Percentiles rank a stretch among this genome's conserved stretches.
Conservation (phyloP, 352 stramenopile species). For the Halophytophthora polymorphica region DNA sequence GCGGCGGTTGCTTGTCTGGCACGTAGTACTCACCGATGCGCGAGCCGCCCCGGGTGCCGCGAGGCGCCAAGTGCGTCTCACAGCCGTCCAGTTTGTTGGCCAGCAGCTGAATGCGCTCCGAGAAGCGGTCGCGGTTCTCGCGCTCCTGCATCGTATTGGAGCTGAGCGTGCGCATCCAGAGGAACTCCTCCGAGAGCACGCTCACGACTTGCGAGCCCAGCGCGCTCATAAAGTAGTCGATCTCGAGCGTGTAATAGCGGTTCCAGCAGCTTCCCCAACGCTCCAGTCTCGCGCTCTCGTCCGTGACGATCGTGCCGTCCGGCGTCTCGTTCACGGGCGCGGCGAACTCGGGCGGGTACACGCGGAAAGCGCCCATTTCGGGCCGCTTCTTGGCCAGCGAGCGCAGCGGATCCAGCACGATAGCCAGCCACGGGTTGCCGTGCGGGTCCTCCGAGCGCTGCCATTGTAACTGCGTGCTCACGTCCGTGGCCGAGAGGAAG, state of each 20-base stretch:
- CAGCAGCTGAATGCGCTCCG: slow-evolving; percentile 85
- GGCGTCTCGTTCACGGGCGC: slow-evolving; percentile 93
- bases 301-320: slow-evolving; percentile 91
- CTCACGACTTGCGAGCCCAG: slow-evolving; percentile 90
- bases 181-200: slow-evolving; percentile 91
- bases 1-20: slow-evolving; percentile 67
- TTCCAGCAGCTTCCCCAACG: slow-evolving; percentile 96
- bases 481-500: slow-evolving; percentile 97
- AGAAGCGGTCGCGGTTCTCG: slow-evolving; percentile 88
- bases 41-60: slow-evolving; percentile 41
- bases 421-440: slow-evolving; percentile 96
- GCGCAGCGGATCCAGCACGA: slow-evolving; percentile 97
- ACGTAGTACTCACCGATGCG: slow-evolving; percentile 87
- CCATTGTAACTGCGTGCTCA: slow-evolving; percentile 98
- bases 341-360: slow-evolving; percentile 96
- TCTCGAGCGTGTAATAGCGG: slow-evolving; percentile 65
- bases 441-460: slow-evolving; percentile 96
- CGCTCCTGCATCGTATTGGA: slow-evolving; percentile 89
- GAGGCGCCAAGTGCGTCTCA: slow-evolving; percentile 58
- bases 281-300: slow-evolving; percentile 93
- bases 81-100: slow-evolving; percentile 82
- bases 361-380: slow-evolving; percentile 97
- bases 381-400: slow-evolving; percentile 91
- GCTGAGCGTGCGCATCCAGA: slow-evolving; percentile 91
- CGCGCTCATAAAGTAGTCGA: slow-evolving; percentile 97